Evolutionary conservation across 495 filamentous ascomycete species (phyloP).

Genomic region (Neohortaea acidophila): DNA sequence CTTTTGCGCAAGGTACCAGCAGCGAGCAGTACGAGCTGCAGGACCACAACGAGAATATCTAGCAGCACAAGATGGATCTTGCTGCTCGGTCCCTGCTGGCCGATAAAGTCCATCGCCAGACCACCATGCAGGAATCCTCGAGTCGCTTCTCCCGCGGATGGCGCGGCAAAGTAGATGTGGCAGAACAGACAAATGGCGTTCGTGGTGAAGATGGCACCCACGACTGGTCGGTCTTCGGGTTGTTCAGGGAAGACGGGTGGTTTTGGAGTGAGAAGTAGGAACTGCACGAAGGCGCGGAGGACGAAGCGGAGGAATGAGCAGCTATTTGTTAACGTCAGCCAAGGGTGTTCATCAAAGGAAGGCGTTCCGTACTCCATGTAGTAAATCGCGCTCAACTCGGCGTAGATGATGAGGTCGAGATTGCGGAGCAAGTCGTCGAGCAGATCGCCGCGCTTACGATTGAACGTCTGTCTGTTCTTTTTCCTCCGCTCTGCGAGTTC

Average conservation of each 20-base stretch:
- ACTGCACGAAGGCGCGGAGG: slow-evolving; percentile 54
- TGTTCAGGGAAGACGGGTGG: slow-evolving; percentile 47
- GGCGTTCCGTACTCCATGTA: slow-evolving; percentile 64
- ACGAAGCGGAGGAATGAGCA: slow-evolving; percentile 62
- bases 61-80: slow-evolving; percentile 46
- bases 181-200: slow-evolving; percentile 59
- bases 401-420: slow-evolving; percentile 68
- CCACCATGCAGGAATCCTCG: slow-evolving; percentile 76
- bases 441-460: slow-evolving; percentile 42
- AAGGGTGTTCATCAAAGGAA: background rate
- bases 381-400: slow-evolving; percentile 66
- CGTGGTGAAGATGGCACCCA: slow-evolving; percentile 53
- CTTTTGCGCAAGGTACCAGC: slow-evolving; percentile 55
- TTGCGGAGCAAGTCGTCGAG: slow-evolving; percentile 55
- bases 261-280: slow-evolving; percentile 67
- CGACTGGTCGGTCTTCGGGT: slow-evolving; percentile 41
- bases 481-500: slow-evolving; percentile 13
- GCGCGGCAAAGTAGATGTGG: slow-evolving; percentile 46
- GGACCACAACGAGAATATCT: slow-evolving; percentile 46
- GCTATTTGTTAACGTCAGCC: slow-evolving; percentile 31
- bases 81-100: slow-evolving; percentile 60
- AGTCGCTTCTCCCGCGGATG: slow-evolving; percentile 56
- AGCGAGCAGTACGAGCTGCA: slow-evolving; percentile 63
- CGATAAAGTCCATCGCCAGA: slow-evolving; percentile 73
- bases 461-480: slow-evolving; percentile 32